Evolutionary conservation across 306 rosid species (phyloP), one percentile per base, ranked within the genome.

Genomic region (Quercus glauca): DNA sequence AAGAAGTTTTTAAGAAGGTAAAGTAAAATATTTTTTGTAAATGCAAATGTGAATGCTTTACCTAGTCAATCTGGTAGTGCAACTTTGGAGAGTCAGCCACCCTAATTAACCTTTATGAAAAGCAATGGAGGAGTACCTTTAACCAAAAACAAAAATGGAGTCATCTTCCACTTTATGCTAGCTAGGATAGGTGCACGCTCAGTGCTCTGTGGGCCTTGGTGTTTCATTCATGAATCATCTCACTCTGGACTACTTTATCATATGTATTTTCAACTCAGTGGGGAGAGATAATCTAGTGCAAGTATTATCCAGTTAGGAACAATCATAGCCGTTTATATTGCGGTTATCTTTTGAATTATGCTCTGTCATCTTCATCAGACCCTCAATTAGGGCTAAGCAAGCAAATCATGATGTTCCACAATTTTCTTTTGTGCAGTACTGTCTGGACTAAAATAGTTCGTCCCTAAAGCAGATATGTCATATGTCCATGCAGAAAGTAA

Each of bases 91-190:
- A 83, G 69, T 69, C 77, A 37, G 80, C 69, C 69, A 53, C 17
- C 2, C 73, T 31, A n/a, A n/a, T n/a, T n/a, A 65, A 53, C 52
- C 73, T 49, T 70, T 73, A 31, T 35, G 26, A 74, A 74, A 78
- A n/a, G 80, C 65, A 72, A 80, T 63, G 43, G 67, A 55, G 53
- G 3, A 41, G n/a, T 61, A 0, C 53, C 17, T 49, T 49, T 49
- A 49, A 12, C 53, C 53, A 49, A 12, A 49, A 49, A 49, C 4
- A 37, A 73, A 78, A n/a, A 80, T 61, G 43, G 72, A 73, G 26
- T 71, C 67, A 28, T 71, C 14, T 75, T 70, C 82, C 77, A 41
- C 78, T 83, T 83, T 55, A 72, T 72, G 55, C 75, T 56, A 31
- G 45, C 45, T 2, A 41, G 45, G 45, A 41, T 41, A 41, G 81